Evolutionary conservation across 2,329 filamentous ascomycete species (phyloP), one percentile per base, ranked within the genome.

Genomic region (Fusarium buxicola): DNA sequence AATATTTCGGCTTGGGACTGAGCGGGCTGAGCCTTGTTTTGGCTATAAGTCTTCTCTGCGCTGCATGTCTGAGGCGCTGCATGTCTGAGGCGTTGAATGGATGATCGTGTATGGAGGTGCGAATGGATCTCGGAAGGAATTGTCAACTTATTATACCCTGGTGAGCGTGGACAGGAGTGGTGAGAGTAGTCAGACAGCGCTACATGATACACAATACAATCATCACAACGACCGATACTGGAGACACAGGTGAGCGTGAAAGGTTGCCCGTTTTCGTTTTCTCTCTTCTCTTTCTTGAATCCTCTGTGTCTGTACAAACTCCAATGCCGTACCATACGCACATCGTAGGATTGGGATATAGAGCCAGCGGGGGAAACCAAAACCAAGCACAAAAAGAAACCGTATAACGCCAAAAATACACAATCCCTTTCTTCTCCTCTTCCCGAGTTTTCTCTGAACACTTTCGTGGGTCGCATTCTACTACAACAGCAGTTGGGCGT

Each of bases 271-370:
- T 60, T 62, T 61, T 63, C 52, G 51, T 57, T 70, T 63, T 69
- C 49, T 66, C 65, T 58, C 59, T 61, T 64, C 58, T 60, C 65
- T 66, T 56, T 48, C 53, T 65, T 57, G 55, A 51, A 64, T 65
- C 56, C 66, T 69, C 57, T 60, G 65, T 65, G 54, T 67, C 61
- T 71, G 63, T 69, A 66, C 67, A 71, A 68, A 70, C 63, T 68
- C 65, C 60, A 63, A 69, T 69, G 58, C 58, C 51, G 48, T 60
- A 62, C 59, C 49, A 50, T 59, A 55, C 64, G 48, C 51, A 52
- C 55, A 48, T 45, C 18, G 50, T 30, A 56, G 55, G 55, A 63
- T 46, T 49, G 58, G 60, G 58, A 66, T 60, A 63, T 60, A 69
- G 47, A 60, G 52, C 55, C 60, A 64, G 51, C 34, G 38, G 52